Evolutionary conservation across 768 basidiomycete species (phyloP), one percentile per base, ranked within the genome.

Genomic region (Glaciozyma martinii): DNA sequence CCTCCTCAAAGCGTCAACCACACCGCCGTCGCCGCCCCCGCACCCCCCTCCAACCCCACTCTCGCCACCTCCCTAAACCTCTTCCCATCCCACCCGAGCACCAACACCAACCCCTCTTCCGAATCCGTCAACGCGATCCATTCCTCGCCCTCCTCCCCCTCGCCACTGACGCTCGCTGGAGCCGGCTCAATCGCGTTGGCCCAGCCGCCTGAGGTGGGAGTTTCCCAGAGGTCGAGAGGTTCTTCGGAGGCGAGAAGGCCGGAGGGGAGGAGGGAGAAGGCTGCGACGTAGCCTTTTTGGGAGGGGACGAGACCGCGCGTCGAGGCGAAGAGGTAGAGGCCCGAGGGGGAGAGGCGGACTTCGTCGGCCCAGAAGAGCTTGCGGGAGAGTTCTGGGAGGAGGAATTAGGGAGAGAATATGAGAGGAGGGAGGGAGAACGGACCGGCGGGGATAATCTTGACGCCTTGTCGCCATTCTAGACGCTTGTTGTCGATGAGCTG

Each of bases 121-220:
- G 64, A 66, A 55, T 73, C 72, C 47, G 74, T 75, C 58, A 75
- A 37, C 25, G 70, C 66, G 9, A 73, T 46, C 18, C 44, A 73
- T 25, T 67, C 67, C 43, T 54, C 25, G 1, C 65, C 70, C 7
- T 56, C 43, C 15, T 29, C 32, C 18, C 29, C 56, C 37, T 27
- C 56, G 19, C 13, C 37, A 27, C 54, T 64, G 13, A 43, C 25
- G 25, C 56, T 62, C 1, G 23, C 23, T 0, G 70, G 70, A 18
- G 70, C 68, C 18, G 69, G 66, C 49, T 67, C 59, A n/a, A 75
- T 72, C 1, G 73, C 74, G 56, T 75, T 75, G 10, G 74, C 74
- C 74, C 74, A 75, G 29, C 74, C 74, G 21, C 74, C 74, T 21
- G 61, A 65, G 3, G 74, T 75, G 1, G 70, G 66, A 27, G 74